Base-by-base conservation (phyloP, 208 protist species). In the Angomonas deanei region DNA sequence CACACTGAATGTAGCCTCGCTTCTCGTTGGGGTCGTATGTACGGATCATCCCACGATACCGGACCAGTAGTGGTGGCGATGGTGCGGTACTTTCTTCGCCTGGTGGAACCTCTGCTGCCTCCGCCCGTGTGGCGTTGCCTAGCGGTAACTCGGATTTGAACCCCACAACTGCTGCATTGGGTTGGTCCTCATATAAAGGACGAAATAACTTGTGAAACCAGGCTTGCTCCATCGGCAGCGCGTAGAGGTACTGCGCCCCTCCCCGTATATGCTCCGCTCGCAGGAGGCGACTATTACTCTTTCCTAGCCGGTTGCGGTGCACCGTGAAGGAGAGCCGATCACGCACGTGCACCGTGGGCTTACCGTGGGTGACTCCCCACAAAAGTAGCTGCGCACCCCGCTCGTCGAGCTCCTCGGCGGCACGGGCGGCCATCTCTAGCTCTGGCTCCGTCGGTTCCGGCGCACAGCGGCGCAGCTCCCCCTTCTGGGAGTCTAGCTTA, bases 181-280 rank as follows among this genome's bases (percentile, higher is more conserved):
- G 17, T 30, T 34, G n/a, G 32, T 13, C 68, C 76, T 81, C 76
- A 19, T 74, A 24, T 10, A 58, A 72, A 5, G 60, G 66, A 6
- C 70, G 68, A 55, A 93, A 91, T 28, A 82, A 6, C 3, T 58
- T 47, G 10, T 68, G 49, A 62, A 93, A 93, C 86, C 86, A 93
- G 0, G 74, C 71, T 59, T 88, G 86, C 70, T 93, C 86, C 47
- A 82, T 39, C 27, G 66, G 68, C 28, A 84, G 72, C 19, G 81
- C 80, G 61, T 78, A 83, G 54, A 39, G 47, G 28, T 42, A 52
- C 17, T 19, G 50, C 17, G 78, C 69, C 3, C 70, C n/a, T 17
- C 86, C 86, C 3, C 78, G 75, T 13, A 93, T 74, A 50, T 78
- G 67, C 55, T 91, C 83, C 21, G 83, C 86, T 2, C 83, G 77